Percentiles rank a stretch among this genome's conserved stretches.
Evolutionary conservation across 176 grass and related monocot species (phyloP).

Genomic region (Bonia amplexicaulis): DNA sequence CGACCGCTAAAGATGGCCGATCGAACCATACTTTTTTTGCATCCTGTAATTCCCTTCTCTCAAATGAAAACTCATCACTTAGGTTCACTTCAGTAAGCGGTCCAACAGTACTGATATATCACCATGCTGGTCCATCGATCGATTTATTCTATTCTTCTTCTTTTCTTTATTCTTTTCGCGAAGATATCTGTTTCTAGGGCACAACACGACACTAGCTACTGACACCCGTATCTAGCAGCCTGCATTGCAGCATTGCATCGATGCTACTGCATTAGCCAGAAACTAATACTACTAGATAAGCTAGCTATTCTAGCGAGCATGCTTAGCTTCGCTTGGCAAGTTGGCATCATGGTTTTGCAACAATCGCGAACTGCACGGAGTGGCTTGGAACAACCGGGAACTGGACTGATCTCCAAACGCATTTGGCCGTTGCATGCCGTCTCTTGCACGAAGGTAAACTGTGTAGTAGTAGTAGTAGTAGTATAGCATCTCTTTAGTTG

Average conservation of each 20-base stretch:
- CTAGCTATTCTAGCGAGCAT: not conserved
- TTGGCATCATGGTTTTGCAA: not conserved
- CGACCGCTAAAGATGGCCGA: not conserved
- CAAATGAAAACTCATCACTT: not conserved
- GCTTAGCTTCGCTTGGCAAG: not conserved
- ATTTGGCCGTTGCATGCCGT: constrained; percentile 6
- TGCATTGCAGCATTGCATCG: not conserved
- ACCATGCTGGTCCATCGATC: not conserved
- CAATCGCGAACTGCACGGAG: not conserved
- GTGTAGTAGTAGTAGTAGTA: not conserved
- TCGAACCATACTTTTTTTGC: not conserved
- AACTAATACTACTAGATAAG: not conserved
- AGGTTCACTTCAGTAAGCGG: not conserved
- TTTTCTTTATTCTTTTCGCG: not conserved
- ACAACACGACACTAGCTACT: not conserved
- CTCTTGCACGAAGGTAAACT: not conserved
- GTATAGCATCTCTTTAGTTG: not conserved
- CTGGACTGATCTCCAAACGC: not conserved
- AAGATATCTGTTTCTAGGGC: not conserved
- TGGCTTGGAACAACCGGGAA: not conserved
- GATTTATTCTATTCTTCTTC: not conserved
- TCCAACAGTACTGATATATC: not conserved
- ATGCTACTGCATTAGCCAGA: not conserved
- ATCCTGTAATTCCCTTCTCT: not conserved
- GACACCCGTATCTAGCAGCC: not conserved